Base-by-base conservation (phyloP, 2,329 filamentous ascomycete genomes). In the Fusarium albosuccineum region DNA sequence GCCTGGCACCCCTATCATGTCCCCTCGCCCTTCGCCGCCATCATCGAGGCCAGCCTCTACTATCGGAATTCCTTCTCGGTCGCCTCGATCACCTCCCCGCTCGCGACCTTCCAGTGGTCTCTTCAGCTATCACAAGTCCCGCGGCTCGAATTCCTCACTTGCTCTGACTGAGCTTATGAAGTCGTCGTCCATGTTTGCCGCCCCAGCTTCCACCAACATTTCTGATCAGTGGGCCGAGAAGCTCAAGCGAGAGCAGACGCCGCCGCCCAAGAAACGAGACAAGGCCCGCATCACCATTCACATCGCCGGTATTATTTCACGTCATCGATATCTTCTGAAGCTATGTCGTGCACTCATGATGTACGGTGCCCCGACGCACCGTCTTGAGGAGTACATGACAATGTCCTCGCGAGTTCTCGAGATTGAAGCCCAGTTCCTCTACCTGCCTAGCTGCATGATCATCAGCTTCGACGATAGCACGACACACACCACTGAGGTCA, bases 381-480 rank as follows among this genome's bases (percentile, higher is more conserved):
- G 94, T 10, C 82, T 97, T 17, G 94, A 97, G 78, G 92, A 97
- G 75, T 97, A 97, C 77, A 90, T 97, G 87, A 90, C 87, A 66
- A 97, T 95, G 92, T 94, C 92, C 9, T 91, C 94, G 2, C 87
- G 92, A n/a, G 92, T 96, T 2, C 85, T 97, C 37, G 92, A 94
- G 77, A 94, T 97, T 14, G 92, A 97, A 68, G 91, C 91, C 6
- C 93, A 97, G 73, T 97, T 96, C 71, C 81, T 97, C 22, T 97
- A 97, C 75, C 88, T 97, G 30, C 94, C 94, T 0, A 92, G 92
- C 0, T 97, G 92, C 74, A 97, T 97, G 94, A 92, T 97, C 58
- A 91, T 97, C 74, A 95, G 93, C 5, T 97, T 97, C 74, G 94
- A 92, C 73, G 92, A 95, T 65, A 83, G 80, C 66, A 79, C 80